Conservation (phyloP, 2,329 filamentous ascomycete genomes). For the Cadophora sp. region DNA sequence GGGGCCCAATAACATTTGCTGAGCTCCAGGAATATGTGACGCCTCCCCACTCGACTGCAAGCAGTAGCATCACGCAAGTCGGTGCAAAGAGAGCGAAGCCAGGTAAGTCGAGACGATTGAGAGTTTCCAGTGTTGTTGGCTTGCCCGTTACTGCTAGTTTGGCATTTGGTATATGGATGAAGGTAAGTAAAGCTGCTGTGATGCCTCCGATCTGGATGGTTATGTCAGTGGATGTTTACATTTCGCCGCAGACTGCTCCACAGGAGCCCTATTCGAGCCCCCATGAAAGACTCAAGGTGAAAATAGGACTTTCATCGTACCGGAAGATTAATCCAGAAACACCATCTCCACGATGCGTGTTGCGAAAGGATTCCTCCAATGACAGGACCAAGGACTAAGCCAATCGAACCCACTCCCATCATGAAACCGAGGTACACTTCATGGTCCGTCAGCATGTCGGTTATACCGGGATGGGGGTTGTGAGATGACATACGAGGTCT, state of each 20-base stretch:
- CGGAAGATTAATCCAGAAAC: conserved; percentile 37
- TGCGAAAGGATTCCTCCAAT: conserved; percentile 44
- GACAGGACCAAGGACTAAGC: conserved; percentile 36
- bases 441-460: not conserved
- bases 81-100: conserved; percentile 46
- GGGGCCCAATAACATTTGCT: conserved; percentile 36
- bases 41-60: conserved; percentile 48
- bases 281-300: not conserved
- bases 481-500: conserved; percentile 13
- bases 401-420: conserved; percentile 13
- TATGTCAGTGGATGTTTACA: not conserved
- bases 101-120: conserved; percentile 44
- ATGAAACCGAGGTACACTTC: conserved; percentile 14
- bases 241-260: not conserved
- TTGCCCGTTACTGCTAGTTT: conserved; percentile 13
- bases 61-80: conserved; percentile 45
- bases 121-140: conserved; percentile 18
- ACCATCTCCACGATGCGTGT: conserved; percentile 48
- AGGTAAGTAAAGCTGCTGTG: conserved; percentile 45
- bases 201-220: conserved; percentile 45
- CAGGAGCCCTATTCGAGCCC: not conserved
- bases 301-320: not conserved
- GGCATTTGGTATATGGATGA: conserved; percentile 47
- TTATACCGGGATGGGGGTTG: not conserved
- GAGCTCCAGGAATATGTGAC: conserved; percentile 43